phyloP scores from a whole-genome alignment of 2,329 filamentous ascomycete genomes.

The Aspergillus sojae region DNA sequence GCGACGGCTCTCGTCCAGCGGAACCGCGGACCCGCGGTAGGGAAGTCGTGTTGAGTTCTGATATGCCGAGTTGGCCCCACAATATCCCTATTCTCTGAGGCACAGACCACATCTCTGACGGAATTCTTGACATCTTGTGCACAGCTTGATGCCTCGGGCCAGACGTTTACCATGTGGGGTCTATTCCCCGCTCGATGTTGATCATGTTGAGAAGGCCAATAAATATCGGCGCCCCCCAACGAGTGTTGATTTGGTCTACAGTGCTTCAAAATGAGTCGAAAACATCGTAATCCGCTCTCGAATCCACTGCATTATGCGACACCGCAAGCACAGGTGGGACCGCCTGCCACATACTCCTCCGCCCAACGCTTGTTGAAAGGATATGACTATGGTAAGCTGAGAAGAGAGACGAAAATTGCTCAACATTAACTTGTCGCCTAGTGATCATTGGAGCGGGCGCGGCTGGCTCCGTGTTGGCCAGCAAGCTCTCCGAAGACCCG shows the following conservation, averaged over 20 bases:
- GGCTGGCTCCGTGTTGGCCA: slow-evolving; percentile 23
- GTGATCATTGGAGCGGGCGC: slow-evolving; percentile 24
- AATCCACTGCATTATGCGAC: slow-evolving; percentile 21
- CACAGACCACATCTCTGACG: not conserved
- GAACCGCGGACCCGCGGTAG: not conserved
- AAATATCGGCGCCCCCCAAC: not conserved
- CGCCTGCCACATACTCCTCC: slow-evolving; percentile 14
- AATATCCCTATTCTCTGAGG: not conserved
- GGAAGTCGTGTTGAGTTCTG: not conserved
- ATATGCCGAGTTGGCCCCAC: not conserved
- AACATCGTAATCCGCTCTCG: slow-evolving; percentile 8
- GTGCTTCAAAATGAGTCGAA: slow-evolving; percentile 4
- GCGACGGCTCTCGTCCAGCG: too few species aligned
- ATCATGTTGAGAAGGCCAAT: not conserved
- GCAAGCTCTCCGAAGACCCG: slow-evolving; percentile 23
- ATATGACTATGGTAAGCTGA: slow-evolving; percentile 22
- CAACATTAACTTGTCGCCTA: not conserved
- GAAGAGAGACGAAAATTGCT: not conserved
- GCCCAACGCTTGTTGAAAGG: slow-evolving; percentile 15
- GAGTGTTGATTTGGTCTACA: not conserved
- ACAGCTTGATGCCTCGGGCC: not conserved
- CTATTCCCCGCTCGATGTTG: not conserved
- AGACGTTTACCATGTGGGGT: not conserved
- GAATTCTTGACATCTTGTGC: not conserved
- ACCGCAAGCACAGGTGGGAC: slow-evolving; percentile 12